A percentile compares a stretch with the other conserved stretches of the same genome.
Evolutionary conservation across 495 filamentous ascomycete genomes (phyloP).

Genomic region (Chaetomidium leptoderma): DNA sequence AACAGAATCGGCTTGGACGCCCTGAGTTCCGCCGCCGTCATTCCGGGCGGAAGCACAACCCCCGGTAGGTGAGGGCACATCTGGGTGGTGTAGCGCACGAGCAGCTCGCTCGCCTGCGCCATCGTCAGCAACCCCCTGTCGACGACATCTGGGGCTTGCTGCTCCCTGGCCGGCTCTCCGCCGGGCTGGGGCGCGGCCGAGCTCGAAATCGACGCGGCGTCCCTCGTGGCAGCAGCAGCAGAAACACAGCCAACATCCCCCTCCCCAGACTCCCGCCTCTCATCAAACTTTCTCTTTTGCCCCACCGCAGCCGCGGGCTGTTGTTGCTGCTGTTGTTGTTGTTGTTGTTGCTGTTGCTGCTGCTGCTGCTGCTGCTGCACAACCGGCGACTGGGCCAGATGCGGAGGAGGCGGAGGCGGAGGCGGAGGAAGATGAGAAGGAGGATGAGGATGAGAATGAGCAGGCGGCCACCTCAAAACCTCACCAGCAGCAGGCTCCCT

Average conservation of each 20-base stretch:
- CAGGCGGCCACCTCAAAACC: no score
- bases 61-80: conserved; percentile 72
- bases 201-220: neutral
- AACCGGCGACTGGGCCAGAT: neutral
- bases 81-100: conserved; percentile 61
- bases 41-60: conserved; percentile 67
- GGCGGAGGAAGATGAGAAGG: neutral
- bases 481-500: no score
- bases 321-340: no score
- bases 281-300: conserved; percentile 46
- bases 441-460: no score
- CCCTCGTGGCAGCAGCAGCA: neutral
- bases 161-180: conserved; percentile 3
- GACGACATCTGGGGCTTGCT: conserved; percentile 54
- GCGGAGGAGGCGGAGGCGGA: neutral
- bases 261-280: conserved; percentile 22
- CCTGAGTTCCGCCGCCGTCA: conserved; percentile 63
- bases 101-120: conserved; percentile 59
- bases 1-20: conserved; percentile 73
- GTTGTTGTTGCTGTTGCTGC: no score
- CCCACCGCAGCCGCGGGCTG: conserved; percentile 28
- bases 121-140: conserved; percentile 64
- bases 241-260: no score
- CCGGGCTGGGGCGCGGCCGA: conserved; percentile 14
- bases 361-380: no score